A percentile compares a stretch with the other conserved stretches of the same genome.
phyloP scores from a whole-genome alignment of 2,329 filamentous ascomycete species.

The Venturia carpophila region DNA sequence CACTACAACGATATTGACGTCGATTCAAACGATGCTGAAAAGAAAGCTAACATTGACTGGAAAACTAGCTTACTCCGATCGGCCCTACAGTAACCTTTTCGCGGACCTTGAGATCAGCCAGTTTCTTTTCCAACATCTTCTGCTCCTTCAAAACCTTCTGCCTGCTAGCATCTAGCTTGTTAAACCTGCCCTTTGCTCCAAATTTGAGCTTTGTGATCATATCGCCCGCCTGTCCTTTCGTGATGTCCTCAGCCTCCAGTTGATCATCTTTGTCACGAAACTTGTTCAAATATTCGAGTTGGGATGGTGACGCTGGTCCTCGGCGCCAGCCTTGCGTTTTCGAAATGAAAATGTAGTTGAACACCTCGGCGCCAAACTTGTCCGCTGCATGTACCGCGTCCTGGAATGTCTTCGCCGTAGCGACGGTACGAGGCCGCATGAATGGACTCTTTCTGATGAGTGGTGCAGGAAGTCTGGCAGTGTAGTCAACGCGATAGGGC shows the following conservation, averaged over 20 bases:
- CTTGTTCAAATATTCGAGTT: constrained; percentile 65
- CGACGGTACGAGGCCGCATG: constrained; percentile 60
- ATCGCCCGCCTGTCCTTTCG: constrained; percentile 73
- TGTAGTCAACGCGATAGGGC: constrained; percentile 35
- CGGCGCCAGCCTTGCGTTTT: constrained; percentile 67
- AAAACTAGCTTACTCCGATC: not conserved
- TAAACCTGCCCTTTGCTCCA: constrained; percentile 62
- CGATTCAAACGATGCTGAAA: no score
- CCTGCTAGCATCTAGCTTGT: constrained; percentile 25
- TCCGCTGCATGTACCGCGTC: constrained; percentile 80
- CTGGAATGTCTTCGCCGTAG: constrained; percentile 56
- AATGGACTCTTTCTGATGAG: constrained; percentile 44
- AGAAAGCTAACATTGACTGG: no score
- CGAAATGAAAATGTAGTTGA: constrained; percentile 59
- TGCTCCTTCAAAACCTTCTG: constrained; percentile 28
- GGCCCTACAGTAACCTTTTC: constrained; percentile 7
- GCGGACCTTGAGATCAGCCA: constrained; percentile 29
- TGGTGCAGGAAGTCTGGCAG: constrained; percentile 32
- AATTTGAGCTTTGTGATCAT: constrained; percentile 91
- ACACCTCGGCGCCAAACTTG: constrained; percentile 62
- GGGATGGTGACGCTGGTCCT: constrained; percentile 50
- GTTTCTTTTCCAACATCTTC: constrained; percentile 43
- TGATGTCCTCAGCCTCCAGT: constrained; percentile 51
- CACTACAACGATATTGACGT: no score
- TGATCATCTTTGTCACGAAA: constrained; percentile 48